Evolutionary conservation across 768 basidiomycete genomes (phyloP).

Genomic region (Galerina sulciceps): DNA sequence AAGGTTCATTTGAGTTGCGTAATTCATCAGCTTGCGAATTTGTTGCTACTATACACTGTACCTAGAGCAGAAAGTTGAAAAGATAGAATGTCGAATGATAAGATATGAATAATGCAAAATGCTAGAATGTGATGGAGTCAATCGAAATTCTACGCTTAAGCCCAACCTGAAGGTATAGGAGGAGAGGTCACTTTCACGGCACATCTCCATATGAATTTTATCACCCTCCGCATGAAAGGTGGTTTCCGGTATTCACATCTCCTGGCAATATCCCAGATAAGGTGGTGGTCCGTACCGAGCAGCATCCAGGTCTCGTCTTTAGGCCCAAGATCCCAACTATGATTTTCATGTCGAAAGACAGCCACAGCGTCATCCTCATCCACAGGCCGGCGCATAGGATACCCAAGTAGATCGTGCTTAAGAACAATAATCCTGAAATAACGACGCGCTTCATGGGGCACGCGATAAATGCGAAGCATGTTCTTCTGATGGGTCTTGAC

Average conservation of each 20-base stretch:
- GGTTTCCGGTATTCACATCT: not conserved
- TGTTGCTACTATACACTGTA: too few species aligned
- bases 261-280: not conserved
- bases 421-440: slow-evolving; percentile 5
- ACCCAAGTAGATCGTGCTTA: slow-evolving; percentile 8
- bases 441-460: slow-evolving; percentile 7
- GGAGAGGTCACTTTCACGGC: not conserved
- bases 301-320: slow-evolving; percentile 19
- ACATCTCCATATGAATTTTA: not conserved
- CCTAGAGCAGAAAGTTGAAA: too few species aligned
- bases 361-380: slow-evolving; percentile 17
- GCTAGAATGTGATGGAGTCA: too few species aligned
- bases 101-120: too few species aligned
- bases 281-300: not conserved
- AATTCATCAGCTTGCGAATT: too few species aligned
- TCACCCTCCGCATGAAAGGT: not conserved
- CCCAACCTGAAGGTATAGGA: not conserved
- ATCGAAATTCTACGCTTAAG: too few species aligned
- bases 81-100: too few species aligned
- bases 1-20: too few species aligned
- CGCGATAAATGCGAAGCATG: slow-evolving; percentile 23
- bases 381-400: slow-evolving; percentile 12
- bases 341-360: slow-evolving; percentile 20
- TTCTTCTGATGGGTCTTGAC: slow-evolving; percentile 16
- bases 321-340: slow-evolving; percentile 17